These are phyloP conservation scores for Glycine tomentella DNA, from an alignment of 306 rosid species.

Conservation along the genomic window DNA sequence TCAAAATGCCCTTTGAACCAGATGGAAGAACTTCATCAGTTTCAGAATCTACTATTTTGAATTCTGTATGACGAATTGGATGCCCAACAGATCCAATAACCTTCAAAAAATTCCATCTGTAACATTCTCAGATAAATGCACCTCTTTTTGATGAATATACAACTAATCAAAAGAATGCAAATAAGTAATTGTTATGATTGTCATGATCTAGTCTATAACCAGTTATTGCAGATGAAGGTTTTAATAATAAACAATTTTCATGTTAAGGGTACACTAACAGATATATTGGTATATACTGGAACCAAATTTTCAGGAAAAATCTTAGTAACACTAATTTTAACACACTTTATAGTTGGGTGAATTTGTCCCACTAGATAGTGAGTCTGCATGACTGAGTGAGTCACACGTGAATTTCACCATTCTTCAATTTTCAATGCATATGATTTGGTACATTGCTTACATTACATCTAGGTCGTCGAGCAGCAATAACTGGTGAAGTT, in stretches of 20 bases:
- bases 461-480: constrained; percentile 74
- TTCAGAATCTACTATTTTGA: constrained; percentile 79
- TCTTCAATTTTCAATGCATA: constrained; percentile 7
- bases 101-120: constrained; percentile 68
- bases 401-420: too few relatives aligned
- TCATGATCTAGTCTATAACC: constrained; percentile 25
- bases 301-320: neutral
- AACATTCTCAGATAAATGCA: constrained; percentile 55
- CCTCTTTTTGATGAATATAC: constrained; percentile 41
- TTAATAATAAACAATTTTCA: constrained; percentile 20
- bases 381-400: neutral
- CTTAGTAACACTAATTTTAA: neutral
- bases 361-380: neutral
- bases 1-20: constrained; percentile 84
- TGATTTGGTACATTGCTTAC: constrained; percentile 60
- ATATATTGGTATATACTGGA: constrained; percentile 1
- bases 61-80: constrained; percentile 74
- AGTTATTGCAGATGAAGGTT: constrained; percentile 20
- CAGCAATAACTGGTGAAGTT: constrained; percentile 85
- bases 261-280: neutral
- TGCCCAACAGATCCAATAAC: constrained; percentile 95
- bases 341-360: neutral
- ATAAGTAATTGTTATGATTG: constrained; percentile 6
- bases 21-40: constrained; percentile 76
- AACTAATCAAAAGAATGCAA: constrained; percentile 18